Conservation (phyloP, 2,329 filamentous ascomycete species). For the Ophiocordyceps camponoti-rufipedis region DNA sequence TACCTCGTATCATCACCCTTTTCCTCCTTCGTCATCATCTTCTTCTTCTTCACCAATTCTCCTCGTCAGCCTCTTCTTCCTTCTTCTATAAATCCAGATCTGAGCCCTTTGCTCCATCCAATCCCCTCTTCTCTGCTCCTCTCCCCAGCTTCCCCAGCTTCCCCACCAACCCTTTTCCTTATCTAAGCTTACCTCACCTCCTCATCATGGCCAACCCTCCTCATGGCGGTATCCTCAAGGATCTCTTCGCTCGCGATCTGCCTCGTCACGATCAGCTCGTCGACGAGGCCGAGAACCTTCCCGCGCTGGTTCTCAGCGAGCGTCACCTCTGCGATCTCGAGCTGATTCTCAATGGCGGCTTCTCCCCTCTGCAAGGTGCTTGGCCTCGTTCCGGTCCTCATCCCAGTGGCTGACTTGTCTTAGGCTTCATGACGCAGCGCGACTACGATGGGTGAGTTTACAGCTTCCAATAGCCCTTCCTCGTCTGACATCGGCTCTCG, state of each 20-base stretch:
- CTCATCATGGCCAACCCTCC: slow-evolving; percentile 46
- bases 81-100: neutral
- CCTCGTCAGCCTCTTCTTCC: neutral
- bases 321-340: slow-evolving; percentile 96
- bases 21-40: neutral
- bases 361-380: slow-evolving; percentile 89
- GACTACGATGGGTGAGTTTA: slow-evolving; percentile 74
- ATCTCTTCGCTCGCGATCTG: slow-evolving; percentile 84
- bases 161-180: neutral
- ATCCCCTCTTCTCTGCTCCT: neutral
- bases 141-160: neutral
- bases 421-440: slow-evolving; percentile 92
- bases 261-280: slow-evolving; percentile 63
- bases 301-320: slow-evolving; percentile 72
- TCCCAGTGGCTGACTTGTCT: neutral
- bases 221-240: slow-evolving; percentile 91
- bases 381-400: neutral
- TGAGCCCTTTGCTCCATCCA: no score
- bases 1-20: neutral
- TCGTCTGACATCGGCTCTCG: neutral
- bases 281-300: slow-evolving; percentile 71
- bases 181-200: neutral
- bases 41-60: neutral
- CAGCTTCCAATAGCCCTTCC: neutral
- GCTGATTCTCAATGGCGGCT: slow-evolving; percentile 91